Conservation (phyloP, 2,329 filamentous ascomycete genomes). For the Fusarium sp. region DNA sequence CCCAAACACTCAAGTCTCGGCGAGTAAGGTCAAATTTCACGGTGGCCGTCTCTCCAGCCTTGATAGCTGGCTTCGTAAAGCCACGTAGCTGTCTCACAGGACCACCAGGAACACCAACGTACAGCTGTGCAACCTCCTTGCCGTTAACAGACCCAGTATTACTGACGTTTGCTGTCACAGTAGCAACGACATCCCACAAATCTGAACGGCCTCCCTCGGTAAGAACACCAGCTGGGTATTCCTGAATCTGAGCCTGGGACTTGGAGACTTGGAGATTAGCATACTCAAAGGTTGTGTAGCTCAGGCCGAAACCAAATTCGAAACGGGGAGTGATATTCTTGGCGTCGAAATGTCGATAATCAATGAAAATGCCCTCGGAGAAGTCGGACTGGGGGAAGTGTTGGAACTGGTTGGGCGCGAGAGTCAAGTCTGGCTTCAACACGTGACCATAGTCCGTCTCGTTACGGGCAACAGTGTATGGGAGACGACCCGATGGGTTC, state of each 20-base stretch:
- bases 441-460: conserved; percentile 39
- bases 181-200: not conserved
- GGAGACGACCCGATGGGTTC: conserved; percentile 65
- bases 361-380: conserved; percentile 44
- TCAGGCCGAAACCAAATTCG: conserved; percentile 79
- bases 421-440: not conserved
- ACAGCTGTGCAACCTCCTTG: conserved; percentile 10
- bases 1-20: conserved; percentile 3
- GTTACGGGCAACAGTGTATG: conserved; percentile 68
- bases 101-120: not conserved
- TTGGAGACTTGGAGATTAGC: not conserved
- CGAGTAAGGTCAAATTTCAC: not conserved
- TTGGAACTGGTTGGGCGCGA: not conserved
- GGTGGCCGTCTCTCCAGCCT: not conserved
- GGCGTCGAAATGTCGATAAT: conserved; percentile 80
- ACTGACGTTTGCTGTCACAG: not conserved
- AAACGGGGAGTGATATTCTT: conserved; percentile 69
- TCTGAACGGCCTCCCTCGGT: not conserved
- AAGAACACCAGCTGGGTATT: not conserved
- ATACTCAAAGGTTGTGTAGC: conserved; percentile 70
- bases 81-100: conserved; percentile 5
- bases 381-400: conserved; percentile 6
- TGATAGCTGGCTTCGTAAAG: not conserved
- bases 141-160: not conserved
- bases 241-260: not conserved